Base-by-base conservation (phyloP, 805 yeast genomes). In the Starmerella vaccinii region DNA sequence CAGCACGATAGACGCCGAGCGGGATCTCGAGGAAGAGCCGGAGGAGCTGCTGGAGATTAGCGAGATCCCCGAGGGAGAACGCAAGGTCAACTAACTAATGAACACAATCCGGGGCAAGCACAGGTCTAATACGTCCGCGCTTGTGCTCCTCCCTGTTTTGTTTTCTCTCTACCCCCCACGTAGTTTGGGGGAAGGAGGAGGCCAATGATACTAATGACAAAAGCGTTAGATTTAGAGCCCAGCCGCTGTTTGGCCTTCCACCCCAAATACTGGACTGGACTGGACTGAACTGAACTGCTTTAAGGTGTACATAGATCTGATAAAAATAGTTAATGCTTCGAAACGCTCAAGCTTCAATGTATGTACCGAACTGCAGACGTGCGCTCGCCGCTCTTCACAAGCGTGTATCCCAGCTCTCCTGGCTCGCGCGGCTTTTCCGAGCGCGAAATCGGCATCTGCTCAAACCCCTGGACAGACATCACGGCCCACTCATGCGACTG, bases 11-110 rank as follows among this genome's bases (percentile, higher is more conserved):
- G 52, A 46, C 21, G 48, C 50, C 26, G 53, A 46, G 9, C 24
- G 35, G 49, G 54, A 48, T 18, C 40, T 46, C 15, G 57, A 49
- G 13, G 52, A 33, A 18, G 53, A 54, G 12, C 24, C 37, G 19
- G 54, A 50, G 50, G 51, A 43, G 12, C 22, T 34, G 9, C 21
- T 44, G 16, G 48, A 40, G 23, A 30, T 38, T 18, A 29, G 12
- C 41, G 50, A 53, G 27, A 53, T 47, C 21, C 49, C 53, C 37
- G 53, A 52, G 37, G 51, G 48, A n/a, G 54, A 46, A 32, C 41
- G 49, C 22, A 34, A 27, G 29, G 29, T n/a, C n/a, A n/a, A n/a
- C n/a, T n/a, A n/a, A n/a, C n/a, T n/a, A n/a, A n/a, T n/a, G n/a
- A n/a, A n/a, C n/a, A n/a, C n/a, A n/a, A n/a, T n/a, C n/a, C n/a